A percentile compares a stretch with the other conserved stretches of the same genome.
These are phyloP conservation scores for Neocucurbitaria cava DNA, from an alignment of 2,329 filamentous ascomycete genomes.

Conservation along the genomic window DNA sequence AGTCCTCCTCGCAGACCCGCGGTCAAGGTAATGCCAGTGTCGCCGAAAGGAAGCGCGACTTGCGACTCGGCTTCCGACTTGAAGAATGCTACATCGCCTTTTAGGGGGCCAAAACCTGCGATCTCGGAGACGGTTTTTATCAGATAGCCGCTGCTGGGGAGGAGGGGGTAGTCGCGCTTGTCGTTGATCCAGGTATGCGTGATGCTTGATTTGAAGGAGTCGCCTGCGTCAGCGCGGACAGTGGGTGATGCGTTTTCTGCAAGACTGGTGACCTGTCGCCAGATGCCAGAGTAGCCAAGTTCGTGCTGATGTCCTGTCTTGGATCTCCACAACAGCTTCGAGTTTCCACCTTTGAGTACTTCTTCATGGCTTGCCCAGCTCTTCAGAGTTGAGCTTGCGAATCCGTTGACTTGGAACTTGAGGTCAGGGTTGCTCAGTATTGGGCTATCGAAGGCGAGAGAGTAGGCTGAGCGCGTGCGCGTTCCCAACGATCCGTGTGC, in stretches of 20 bases:
- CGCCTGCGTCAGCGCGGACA: conserved; percentile 83
- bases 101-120: conserved; percentile 83
- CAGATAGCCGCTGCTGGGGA: conserved; percentile 83
- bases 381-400: conserved; percentile 86
- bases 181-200: conserved; percentile 83
- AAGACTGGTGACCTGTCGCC: conserved; percentile 88
- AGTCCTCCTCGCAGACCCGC: conserved; percentile 82
- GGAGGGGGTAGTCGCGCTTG: conserved; percentile 80
- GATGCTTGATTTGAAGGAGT: conserved; percentile 87
- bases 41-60: conserved; percentile 74
- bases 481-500: conserved; percentile 89
- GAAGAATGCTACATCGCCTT: conserved; percentile 90
- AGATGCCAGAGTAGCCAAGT: conserved; percentile 79
- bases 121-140: conserved; percentile 79
- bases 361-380: conserved; percentile 95
- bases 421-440: conserved; percentile 84
- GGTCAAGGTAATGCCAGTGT: conserved; percentile 82
- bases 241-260: conserved; percentile 78
- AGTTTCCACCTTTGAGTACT: conserved; percentile 76
- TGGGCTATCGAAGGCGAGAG: conserved; percentile 82
- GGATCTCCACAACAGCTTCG: conserved; percentile 78
- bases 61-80: conserved; percentile 89
- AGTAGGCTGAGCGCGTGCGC: conserved; percentile 89
- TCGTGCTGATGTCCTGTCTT: conserved; percentile 73
- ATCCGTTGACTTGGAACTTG: conserved; percentile 77